phyloP scores from a whole-genome alignment of 345 rosid species.

The Euphorbia peplus region DNA sequence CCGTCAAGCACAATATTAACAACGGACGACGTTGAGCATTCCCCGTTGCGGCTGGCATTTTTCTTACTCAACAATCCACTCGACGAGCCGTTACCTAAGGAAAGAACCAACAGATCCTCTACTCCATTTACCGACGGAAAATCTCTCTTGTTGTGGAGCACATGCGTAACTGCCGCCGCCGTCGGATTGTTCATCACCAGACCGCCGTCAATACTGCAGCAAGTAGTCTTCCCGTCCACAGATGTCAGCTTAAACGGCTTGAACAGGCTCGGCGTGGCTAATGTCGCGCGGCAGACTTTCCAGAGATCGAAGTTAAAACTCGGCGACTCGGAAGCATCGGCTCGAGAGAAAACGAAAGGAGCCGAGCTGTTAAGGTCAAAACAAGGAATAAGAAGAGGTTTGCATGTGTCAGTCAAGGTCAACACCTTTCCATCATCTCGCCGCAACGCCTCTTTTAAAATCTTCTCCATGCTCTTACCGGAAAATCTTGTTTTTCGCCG shows the following conservation, averaged over 20 bases:
- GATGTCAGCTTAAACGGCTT: constrained; percentile 67
- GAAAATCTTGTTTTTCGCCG: constrained; percentile 54
- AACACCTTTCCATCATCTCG: constrained; percentile 61
- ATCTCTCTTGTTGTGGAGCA: constrained; percentile 90
- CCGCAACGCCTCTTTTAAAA: constrained; percentile 49
- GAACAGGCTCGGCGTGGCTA: constrained; percentile 80
- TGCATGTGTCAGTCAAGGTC: constrained; percentile 84
- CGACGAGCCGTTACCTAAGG: constrained; percentile 73
- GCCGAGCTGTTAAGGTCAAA: constrained; percentile 87
- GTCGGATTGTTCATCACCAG: constrained; percentile 98
- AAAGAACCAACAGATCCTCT: constrained; percentile 79
- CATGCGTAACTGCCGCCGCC: constrained; percentile 90
- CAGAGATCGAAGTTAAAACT: constrained; percentile 92
- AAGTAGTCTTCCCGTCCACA: constrained; percentile 74
- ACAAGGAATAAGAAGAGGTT: constrained; percentile 95
- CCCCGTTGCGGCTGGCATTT: constrained; percentile 45
- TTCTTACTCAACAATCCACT: constrained; percentile 23
- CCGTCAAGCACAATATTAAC: constrained; percentile 84
- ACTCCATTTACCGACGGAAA: constrained; percentile 82
- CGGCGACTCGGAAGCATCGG: constrained; percentile 85
- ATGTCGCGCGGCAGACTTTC: constrained; percentile 89
- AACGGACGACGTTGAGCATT: constrained; percentile 66
- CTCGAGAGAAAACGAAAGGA: constrained; percentile 96
- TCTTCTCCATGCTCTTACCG: constrained; percentile 65
- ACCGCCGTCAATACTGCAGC: constrained; percentile 88